Evolutionary conservation across 441 rosid species (phyloP), one percentile per base, ranked within the genome.

Genomic region (Cnidoscolus chayamansa): DNA sequence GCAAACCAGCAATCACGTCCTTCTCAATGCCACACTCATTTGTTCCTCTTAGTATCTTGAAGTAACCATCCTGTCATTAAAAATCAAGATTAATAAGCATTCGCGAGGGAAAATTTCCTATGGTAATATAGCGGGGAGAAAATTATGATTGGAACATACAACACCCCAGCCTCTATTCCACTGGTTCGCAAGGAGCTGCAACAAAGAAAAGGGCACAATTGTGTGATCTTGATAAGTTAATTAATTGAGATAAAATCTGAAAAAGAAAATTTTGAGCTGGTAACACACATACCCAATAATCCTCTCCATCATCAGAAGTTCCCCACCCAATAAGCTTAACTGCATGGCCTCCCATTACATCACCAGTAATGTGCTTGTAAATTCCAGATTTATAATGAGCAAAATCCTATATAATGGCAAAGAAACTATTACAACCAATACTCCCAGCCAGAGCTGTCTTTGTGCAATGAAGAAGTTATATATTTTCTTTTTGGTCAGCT

Each of bases 291-390:
- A 94, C 98, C 97, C 97, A 94, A 55, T 91, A 94, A 72, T 88
- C 96, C 79, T 91, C 89, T 30, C 96, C 97, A 7, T 85, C 94
- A 9, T 84, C 91, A 57, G 96, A 79, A 68, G 97, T 90, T 68
- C 98, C 98, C 98, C 98, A 94, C 0, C 98, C 97, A 53, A 94
- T 90, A 64, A 94, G 88, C 79, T 91, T 94, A 75, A 91, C 98
- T 60, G 96, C 97, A 76, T 91, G 96, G 56, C 98, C 97, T 72
- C 97, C 98, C 85, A 94, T 58, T 61, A 77, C 78, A 67, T 4
- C 68, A 70, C 97, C 97, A 0, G 90, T 84, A 48, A 91, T 72
- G 78, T 94, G 94, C 77, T 86, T 90, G 86, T 94, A 94, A 64
- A 94, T 92, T 65, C 98, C 97, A 1, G 94, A 88, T 80, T 88